phyloP scores from a whole-genome alignment of 352 stramenopile genomes.

The Globisporangium solare region DNA sequence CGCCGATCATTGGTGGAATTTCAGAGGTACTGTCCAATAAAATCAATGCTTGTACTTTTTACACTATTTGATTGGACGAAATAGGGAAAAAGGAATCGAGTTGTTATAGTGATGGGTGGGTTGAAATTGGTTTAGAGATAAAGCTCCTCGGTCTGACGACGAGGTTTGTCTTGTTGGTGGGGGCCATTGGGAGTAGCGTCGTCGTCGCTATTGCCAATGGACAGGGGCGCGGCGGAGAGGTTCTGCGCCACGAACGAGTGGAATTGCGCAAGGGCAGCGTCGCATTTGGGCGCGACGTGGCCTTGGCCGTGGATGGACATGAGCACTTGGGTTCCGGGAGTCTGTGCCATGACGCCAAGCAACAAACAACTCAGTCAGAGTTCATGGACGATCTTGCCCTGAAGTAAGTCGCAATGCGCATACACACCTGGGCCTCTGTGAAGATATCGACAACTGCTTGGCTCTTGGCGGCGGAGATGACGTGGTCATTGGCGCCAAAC shows the following conservation, averaged over 20 bases:
- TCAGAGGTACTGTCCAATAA: conserved; percentile 7
- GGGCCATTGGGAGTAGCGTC: conserved; percentile 5
- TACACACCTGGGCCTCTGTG: conserved; percentile 37
- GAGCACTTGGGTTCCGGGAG: conserved; percentile 25
- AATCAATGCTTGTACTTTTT: not conserved
- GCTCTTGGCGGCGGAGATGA: conserved; percentile 69
- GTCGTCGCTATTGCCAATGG: conserved; percentile 6
- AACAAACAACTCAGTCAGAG: not conserved
- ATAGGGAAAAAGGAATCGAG: not conserved
- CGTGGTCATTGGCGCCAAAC: conserved; percentile 77
- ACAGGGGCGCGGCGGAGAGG: conserved; percentile 5
- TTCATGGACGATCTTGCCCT: too few species aligned
- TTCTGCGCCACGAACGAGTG: conserved; percentile 46
- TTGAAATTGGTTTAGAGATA: conserved; percentile 8
- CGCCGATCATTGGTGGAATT: not conserved
- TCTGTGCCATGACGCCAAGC: not conserved
- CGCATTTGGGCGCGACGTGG: conserved; percentile 77
- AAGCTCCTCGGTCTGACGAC: conserved; percentile 5
- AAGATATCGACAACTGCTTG: conserved; percentile 68
- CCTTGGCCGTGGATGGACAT: conserved; percentile 68
- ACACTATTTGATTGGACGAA: conserved; percentile 15
- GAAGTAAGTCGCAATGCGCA: too few species aligned
- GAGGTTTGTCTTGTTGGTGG: conserved; percentile 5
- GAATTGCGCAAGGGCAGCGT: conserved; percentile 43
- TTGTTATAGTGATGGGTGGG: not conserved